A percentile compares a stretch with the other conserved stretches of the same genome.
phyloP scores from a whole-genome alignment of 495 filamentous ascomycete genomes.

The Aspergillus indologenus region DNA sequence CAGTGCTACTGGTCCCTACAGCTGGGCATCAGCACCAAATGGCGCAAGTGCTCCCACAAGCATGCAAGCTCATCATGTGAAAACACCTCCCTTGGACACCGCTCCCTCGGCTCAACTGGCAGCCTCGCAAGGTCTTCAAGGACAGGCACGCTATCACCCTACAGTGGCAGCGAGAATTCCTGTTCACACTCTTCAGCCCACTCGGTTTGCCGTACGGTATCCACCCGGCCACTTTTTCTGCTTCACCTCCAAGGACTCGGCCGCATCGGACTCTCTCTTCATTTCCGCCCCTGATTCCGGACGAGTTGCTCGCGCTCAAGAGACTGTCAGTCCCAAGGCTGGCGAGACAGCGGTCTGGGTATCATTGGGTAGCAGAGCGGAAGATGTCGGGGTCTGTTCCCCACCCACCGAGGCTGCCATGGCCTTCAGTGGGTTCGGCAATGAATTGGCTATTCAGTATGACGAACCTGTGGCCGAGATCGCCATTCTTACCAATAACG shows the following conservation, averaged over 20 bases:
- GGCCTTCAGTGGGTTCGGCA: slow-evolving; percentile 83
- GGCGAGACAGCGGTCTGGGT: slow-evolving; percentile 75
- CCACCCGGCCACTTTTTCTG: slow-evolving; percentile 91
- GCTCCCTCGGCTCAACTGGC: slow-evolving; percentile 22
- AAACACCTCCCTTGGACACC: slow-evolving; percentile 71
- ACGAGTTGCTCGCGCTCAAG: slow-evolving; percentile 58
- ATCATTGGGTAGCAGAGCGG: slow-evolving; percentile 61
- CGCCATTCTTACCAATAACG: slow-evolving; percentile 85
- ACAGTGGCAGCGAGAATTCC: slow-evolving; percentile 31
- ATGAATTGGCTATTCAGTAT: slow-evolving; percentile 92
- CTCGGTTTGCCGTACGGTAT: slow-evolving; percentile 61
- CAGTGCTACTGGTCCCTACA: slow-evolving; percentile 79
- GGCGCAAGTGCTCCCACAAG: slow-evolving; percentile 71
- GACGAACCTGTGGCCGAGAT: slow-evolving; percentile 77
- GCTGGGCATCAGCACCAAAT: slow-evolving; percentile 55
- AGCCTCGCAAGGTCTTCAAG: slow-evolving; percentile 24
- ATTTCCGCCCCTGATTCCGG: slow-evolving; percentile 84
- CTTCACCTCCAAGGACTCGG: slow-evolving; percentile 57
- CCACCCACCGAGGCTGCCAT: slow-evolving; percentile 61
- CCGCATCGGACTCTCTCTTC: slow-evolving; percentile 66
- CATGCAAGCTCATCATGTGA: slow-evolving; percentile 95
- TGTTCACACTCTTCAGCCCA: slow-evolving; percentile 49
- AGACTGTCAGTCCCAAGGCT: slow-evolving; percentile 50
- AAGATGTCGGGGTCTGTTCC: slow-evolving; percentile 75
- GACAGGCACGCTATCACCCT: slow-evolving; percentile 25